Evolutionary conservation across 768 basidiomycete genomes (phyloP), one percentile per base, ranked within the genome.

Genomic region (Naganishia kalamii): DNA sequence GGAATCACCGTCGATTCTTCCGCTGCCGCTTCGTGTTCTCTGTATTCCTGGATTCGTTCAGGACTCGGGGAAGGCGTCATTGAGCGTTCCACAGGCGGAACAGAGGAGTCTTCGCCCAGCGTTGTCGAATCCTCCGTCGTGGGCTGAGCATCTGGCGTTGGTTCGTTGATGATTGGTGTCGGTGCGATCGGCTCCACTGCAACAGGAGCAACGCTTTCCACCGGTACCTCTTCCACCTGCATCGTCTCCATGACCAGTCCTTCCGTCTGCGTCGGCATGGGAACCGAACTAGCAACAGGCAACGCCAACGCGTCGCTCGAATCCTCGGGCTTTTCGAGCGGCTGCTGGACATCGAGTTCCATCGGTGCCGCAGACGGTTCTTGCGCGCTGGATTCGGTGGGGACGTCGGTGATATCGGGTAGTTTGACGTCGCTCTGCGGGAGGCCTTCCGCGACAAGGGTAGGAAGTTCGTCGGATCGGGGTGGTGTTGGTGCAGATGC

Each of bases 271-370:
- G 19, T 6, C 2, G 54, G 54, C 37, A 57, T 37, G 1, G 54
- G 35, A 1, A 57, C 37, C 1, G 54, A 17, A 40, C 54, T 57
- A 33, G 32, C 19, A 10, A 57, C 37, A 25, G 54, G 54, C 54
- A 57, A 41, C 33, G 54, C 54, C 37, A 57, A 57, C 23, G 54
- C 54, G 10, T 23, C 37, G 7, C 11, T 41, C 35, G 54, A 57
- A 40, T 40, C 23, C 25, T 57, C 54, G 2, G 54, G 54, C 17
- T 23, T 57, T 3, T 57, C 54, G 4, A 57, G 54, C 27, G 21
- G 54, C 23, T 57, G 54, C 2, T 57, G 21, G 21, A 41, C 37
- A 25, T 40, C 54, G 1, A 41, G 21, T 21, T 57, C 37, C 54
- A 57, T 57, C 17, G 37, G 50, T 30, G 27, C 30, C 50, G 27